These are phyloP conservation scores for Smallanthus sonchifolius DNA, from an alignment of 129 eudicot genomes.

Conservation along the genomic window DNA sequence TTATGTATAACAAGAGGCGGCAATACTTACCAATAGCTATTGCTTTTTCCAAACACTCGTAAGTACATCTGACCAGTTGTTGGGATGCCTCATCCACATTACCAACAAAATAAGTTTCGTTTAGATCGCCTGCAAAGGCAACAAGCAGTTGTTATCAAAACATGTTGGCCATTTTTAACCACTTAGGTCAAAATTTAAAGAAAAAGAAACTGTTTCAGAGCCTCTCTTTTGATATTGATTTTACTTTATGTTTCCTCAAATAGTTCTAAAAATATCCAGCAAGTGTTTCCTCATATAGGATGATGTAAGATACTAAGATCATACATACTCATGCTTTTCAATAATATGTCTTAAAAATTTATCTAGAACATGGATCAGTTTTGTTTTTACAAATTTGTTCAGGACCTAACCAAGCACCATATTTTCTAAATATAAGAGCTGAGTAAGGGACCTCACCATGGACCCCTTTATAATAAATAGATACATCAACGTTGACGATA, in stretches of 20 bases:
- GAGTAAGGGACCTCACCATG: slow-evolving; percentile 58
- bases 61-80: slow-evolving; percentile 74
- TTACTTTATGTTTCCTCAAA: not conserved
- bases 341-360: not conserved
- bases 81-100: slow-evolving; percentile 85
- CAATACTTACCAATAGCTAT: slow-evolving; percentile 65
- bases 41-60: slow-evolving; percentile 94
- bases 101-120: slow-evolving; percentile 93
- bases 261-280: not conserved
- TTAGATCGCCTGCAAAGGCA: slow-evolving; percentile 67
- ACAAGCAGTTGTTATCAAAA: slow-evolving; percentile 2
- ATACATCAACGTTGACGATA: slow-evolving; percentile 88
- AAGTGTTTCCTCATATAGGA: not conserved
- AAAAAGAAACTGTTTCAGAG: not conserved
- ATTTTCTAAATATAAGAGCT: not conserved
- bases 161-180: not conserved
- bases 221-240: not conserved
- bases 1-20: not conserved
- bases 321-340: not conserved
- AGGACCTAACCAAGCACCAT: not conserved
- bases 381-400: not conserved
- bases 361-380: not conserved
- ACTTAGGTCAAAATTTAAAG: not conserved
- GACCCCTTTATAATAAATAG: slow-evolving; percentile 81
- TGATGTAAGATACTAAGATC: not conserved